Base-by-base conservation (phyloP, 306 rosid genomes). In the Vicia sativa region DNA sequence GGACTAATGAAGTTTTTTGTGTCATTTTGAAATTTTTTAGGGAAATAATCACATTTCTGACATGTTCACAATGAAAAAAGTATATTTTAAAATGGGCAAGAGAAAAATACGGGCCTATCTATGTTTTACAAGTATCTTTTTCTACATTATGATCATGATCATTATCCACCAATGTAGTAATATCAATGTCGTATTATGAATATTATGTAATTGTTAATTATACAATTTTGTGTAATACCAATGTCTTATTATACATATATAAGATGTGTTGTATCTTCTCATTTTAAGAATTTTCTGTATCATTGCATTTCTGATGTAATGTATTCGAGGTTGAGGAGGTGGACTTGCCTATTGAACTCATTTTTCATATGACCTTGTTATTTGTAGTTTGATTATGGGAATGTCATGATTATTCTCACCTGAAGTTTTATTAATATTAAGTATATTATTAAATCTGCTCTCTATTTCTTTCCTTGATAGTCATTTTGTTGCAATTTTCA, bases 321-420 rank as follows among this genome's bases (percentile, higher is more conserved):
- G 21, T 39, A 39, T 39, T 46, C 43, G 71, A 37, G 31, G 71
- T 73, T 4, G 35, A 38, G 67, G 31, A 67, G 44, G 53, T 53
- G 25, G 35, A 50, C 23, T 60, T 66, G 44, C 65, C 48, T 18
- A 37, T 65, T 77, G 14, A 67, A 10, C 31, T 42, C 70, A 37
- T 37, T 62, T 18, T 53, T 43, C 46, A 52, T 65, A 28, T 25
- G 45, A 58, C 37, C 19, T 56, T 37, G 37, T 70, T 35, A 65
- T 46, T 28, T 9, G 29, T 42, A 53, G 53, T 79, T 65, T 72
- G 67, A 68, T 72, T 55, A 50, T 50, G 34, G 53, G 28, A 16
- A 35, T 34, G 2, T 50, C 14, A 7, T 66, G 39, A 37, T 76
- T 75, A 29, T 71, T 75, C 57, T 48, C 53, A 26, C 60, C 64